These are phyloP conservation scores for Rubus parviflorus DNA, from an alignment of 306 rosid species.

Conservation along the genomic window DNA sequence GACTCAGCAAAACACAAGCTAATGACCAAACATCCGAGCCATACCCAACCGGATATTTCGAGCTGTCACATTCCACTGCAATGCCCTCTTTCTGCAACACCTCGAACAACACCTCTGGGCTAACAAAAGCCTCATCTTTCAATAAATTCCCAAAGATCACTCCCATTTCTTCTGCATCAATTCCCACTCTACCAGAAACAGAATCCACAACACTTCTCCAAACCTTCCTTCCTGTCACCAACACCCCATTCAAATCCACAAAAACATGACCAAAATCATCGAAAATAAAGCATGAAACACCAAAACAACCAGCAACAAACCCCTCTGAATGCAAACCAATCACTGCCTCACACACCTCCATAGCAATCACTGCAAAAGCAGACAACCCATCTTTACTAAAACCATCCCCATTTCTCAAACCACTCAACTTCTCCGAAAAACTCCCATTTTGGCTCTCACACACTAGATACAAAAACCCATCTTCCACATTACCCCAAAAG, in stretches of 20 bases:
- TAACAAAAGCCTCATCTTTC: slow-evolving; percentile 37
- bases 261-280: slow-evolving; percentile 59
- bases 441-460: slow-evolving; percentile 41
- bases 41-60: slow-evolving; percentile 40
- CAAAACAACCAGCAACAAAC: slow-evolving; percentile 56
- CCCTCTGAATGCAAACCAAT: slow-evolving; percentile 59
- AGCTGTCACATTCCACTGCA: slow-evolving; percentile 34
- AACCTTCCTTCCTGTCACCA: slow-evolving; percentile 57
- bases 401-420: slow-evolving; percentile 36
- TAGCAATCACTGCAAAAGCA: slow-evolving; percentile 48
- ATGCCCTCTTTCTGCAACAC: slow-evolving; percentile 43
- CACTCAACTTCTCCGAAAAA: slow-evolving; percentile 40
- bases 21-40: slow-evolving; percentile 78
- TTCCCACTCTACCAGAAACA: slow-evolving; percentile 23
- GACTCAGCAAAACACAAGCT: slow-evolving; percentile 56
- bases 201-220: slow-evolving; percentile 29
- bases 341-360: slow-evolving; percentile 61
- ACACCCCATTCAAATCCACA: slow-evolving; percentile 58
- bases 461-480: slow-evolving; percentile 59
- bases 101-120: slow-evolving; percentile 66
- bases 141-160: slow-evolving; percentile 29
- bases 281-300: slow-evolving; percentile 56
- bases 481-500: slow-evolving; percentile 68
- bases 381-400: slow-evolving; percentile 36
- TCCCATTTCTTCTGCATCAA: slow-evolving; percentile 32